Evolutionary conservation across 192 early-diverging fungal species (phyloP).

Genomic region (Umbelopsis vinacea): DNA sequence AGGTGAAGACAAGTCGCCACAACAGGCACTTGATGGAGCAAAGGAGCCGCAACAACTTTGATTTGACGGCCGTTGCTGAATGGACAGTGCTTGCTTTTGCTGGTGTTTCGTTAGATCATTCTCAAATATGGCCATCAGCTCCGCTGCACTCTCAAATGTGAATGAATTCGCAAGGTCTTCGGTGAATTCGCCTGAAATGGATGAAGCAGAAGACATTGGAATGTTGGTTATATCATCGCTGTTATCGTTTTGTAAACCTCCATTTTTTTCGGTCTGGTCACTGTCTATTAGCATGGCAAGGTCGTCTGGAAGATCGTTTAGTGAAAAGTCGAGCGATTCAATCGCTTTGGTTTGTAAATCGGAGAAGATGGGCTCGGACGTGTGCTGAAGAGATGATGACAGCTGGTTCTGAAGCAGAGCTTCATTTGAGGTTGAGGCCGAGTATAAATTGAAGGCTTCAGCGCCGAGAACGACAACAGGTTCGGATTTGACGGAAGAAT

Average conservation of each 20-base stretch:
- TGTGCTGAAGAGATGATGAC: not conserved
- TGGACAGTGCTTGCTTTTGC: not conserved
- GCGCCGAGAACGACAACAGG: not conserved
- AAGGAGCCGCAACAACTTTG: slow-evolving; percentile 16
- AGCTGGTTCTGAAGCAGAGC: not conserved
- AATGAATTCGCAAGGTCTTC: not conserved
- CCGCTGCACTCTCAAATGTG: slow-evolving; percentile 37
- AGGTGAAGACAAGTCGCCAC: not conserved
- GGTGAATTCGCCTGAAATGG: slow-evolving; percentile 25
- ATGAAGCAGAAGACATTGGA: slow-evolving; percentile 6
- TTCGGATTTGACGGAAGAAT: slow-evolving; percentile 17
- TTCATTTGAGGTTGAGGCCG: not conserved
- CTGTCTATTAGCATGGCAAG: not conserved
- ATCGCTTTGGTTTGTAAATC: not conserved
- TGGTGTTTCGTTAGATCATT: not conserved
- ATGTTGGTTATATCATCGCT: not conserved
- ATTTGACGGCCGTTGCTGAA: not conserved
- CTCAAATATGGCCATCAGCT: slow-evolving; percentile 21
- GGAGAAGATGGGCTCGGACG: not conserved
- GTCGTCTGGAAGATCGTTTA: not conserved
- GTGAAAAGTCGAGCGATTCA: slow-evolving; percentile 3
- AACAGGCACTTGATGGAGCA: not conserved
- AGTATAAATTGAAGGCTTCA: not conserved
- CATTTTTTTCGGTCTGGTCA: not conserved
- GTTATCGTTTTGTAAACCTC: not conserved